These are phyloP conservation scores for Vicia villosa DNA, from an alignment of 306 rosid species.

Conservation along the genomic window DNA sequence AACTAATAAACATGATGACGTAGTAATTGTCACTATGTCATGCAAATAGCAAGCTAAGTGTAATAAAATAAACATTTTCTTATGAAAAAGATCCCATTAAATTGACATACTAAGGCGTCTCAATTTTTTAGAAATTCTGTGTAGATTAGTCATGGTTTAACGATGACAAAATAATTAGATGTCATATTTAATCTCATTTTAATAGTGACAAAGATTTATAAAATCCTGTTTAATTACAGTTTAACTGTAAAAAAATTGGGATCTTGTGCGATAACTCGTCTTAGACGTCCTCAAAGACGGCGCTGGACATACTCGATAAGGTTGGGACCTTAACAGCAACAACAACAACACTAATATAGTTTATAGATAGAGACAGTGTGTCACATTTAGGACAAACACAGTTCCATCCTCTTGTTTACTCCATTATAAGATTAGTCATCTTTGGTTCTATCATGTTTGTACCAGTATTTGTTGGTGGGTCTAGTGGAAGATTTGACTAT, in stretches of 20 bases:
- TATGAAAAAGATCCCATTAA: constrained; percentile 22
- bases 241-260: too few species aligned
- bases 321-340: constrained; percentile 38
- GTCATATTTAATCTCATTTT: too few species aligned
- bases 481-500: constrained; percentile 38
- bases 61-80: constrained; percentile 16
- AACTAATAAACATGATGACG: constrained; percentile 38
- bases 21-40: constrained; percentile 32
- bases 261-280: too few species aligned
- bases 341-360: background rate
- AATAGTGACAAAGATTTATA: too few species aligned
- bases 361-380: constrained; percentile 29
- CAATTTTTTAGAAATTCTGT: too few species aligned
- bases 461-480: constrained; percentile 47
- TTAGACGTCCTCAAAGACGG: too few species aligned
- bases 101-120: too few species aligned
- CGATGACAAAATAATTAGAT: too few species aligned
- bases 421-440: constrained; percentile 36
- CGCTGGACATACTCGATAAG: constrained; percentile 27
- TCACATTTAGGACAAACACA: constrained; percentile 43
- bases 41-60: constrained; percentile 32
- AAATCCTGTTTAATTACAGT: too few species aligned
- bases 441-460: constrained; percentile 31
- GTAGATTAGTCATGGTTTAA: too few species aligned
- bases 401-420: constrained; percentile 34